Conservation (phyloP, 345 rosid species). For the Populus davidiana region DNA sequence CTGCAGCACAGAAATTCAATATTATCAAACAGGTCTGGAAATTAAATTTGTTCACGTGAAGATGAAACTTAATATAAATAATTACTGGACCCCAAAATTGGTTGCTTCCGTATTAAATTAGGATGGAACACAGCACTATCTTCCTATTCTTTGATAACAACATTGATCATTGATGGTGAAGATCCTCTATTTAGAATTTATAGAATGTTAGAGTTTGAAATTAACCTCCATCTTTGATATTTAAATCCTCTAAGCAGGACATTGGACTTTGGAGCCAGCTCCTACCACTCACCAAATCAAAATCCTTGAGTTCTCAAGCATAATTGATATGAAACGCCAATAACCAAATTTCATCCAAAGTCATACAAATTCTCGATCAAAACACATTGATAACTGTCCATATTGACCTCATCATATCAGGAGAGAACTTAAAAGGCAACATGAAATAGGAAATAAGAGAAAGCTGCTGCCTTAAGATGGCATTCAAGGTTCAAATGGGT, state of each 20-base stretch:
- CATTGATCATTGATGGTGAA: not conserved
- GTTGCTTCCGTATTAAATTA: not conserved
- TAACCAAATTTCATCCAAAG: not conserved
- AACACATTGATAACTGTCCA: not conserved
- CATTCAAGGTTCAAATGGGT: not conserved
- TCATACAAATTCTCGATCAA: not conserved
- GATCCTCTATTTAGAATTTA: not conserved
- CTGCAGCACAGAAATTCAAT: constrained; percentile 38
- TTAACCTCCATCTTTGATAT: not conserved
- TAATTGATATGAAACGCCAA: not conserved
- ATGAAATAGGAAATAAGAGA: not conserved
- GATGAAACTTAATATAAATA: not conserved
- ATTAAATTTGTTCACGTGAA: not conserved
- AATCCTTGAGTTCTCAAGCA: not conserved
- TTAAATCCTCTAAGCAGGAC: not conserved
- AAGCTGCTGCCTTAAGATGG: not conserved
- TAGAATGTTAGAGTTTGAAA: not conserved
- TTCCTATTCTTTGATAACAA: not conserved
- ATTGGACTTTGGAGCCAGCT: not conserved
- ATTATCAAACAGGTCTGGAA: not conserved
- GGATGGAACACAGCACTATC: not conserved
- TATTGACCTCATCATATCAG: not conserved
- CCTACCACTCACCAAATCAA: not conserved
- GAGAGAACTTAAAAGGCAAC: not conserved
- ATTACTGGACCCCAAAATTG: not conserved